Base-by-base conservation (phyloP, 108 stramenopile genomes). In the Nitzschia palea region DNA sequence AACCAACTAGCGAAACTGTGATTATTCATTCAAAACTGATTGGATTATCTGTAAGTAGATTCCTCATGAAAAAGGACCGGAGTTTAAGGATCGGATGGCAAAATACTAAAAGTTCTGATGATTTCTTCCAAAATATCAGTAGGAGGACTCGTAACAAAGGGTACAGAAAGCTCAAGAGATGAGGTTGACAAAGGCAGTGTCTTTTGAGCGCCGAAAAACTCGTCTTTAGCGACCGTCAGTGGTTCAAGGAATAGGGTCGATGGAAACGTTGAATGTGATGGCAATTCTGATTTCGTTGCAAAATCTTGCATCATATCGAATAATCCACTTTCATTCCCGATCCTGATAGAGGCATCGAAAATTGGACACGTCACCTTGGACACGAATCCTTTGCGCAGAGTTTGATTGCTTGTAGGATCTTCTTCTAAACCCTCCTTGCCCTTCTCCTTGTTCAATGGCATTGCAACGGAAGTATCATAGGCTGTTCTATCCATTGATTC, bases 81-180 rank as follows among this genome's bases (percentile, higher is more conserved):
- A n/a, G n/a, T n/a, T n/a, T n/a, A n/a, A n/a, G n/a, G n/a, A n/a
- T n/a, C n/a, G n/a, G n/a, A n/a, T n/a, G n/a, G n/a, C n/a, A n/a
- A n/a, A n/a, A n/a, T 48, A 22, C 59, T 40, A 26, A 60, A 60
- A 15, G 59, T 60, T 12, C 17, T 34, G 40, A 60, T 60, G 59
- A 60, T 60, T 26, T 60, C 59, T 18, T 60, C 37, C 35, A 60
- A n/a, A 43, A 60, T 60, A 25, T 60, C 59, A 8, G 40, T 40
- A 23, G 59, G 59, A 3, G 40, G 2, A 26, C 27, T 60, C 4
- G 8, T 12, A 10, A 48, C 4, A 20, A 48, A 48, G 15, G 47
- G n/a, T 4, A 18, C 4, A 10, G 37, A 40, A 40, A 40, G 6
- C 37, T 6, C 12, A 10, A 12, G 37, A n/a, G n/a, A n/a, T n/a